A percentile compares a stretch with the other conserved stretches of the same genome.
phyloP scores from a whole-genome alignment of 495 filamentous ascomycete species.

The Tuber indicum region DNA sequence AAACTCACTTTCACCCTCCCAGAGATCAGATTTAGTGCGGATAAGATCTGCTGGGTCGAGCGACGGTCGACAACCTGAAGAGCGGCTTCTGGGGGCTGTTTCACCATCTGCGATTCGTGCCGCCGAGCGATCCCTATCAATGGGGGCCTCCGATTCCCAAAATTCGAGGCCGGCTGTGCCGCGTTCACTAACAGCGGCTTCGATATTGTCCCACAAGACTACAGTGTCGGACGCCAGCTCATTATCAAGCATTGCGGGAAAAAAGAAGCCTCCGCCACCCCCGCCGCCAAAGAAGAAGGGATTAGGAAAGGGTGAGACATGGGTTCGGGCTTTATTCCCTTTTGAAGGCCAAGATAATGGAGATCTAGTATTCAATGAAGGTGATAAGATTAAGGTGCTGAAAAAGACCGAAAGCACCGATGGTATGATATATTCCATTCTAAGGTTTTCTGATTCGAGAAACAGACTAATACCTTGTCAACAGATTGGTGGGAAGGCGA shows the following conservation, averaged over 20 bases:
- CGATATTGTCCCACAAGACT: conserved; percentile 38
- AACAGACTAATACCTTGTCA: not conserved
- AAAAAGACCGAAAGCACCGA: conserved; percentile 79
- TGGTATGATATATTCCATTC: conserved; percentile 26
- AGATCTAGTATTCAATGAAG: conserved; percentile 75
- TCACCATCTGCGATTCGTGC: not conserved
- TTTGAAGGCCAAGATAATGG: conserved; percentile 66
- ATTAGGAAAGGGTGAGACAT: conserved; percentile 50
- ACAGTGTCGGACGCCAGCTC: conserved; percentile 27
- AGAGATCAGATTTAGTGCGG: conserved; percentile 1
- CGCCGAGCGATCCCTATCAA: not conserved
- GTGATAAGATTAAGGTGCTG: conserved; percentile 75
- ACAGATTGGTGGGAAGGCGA: conserved; percentile 96
- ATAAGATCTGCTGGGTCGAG: not conserved
- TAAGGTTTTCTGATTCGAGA: not conserved
- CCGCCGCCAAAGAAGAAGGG: conserved; percentile 55
- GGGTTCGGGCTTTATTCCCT: conserved; percentile 72
- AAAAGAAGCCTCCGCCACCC: conserved; percentile 65
- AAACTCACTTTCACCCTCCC: not conserved
- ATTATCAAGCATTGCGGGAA: conserved; percentile 47
- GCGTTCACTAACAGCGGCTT: conserved; percentile 18
- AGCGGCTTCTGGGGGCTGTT: not conserved
- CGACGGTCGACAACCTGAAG: not conserved
- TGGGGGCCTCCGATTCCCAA: not conserved
- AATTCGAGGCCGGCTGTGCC: conserved; percentile 17